Evolutionary conservation across 768 basidiomycete genomes (phyloP), one percentile per base, ranked within the genome.

Genomic region (Candolleomyces aberdarensis): DNA sequence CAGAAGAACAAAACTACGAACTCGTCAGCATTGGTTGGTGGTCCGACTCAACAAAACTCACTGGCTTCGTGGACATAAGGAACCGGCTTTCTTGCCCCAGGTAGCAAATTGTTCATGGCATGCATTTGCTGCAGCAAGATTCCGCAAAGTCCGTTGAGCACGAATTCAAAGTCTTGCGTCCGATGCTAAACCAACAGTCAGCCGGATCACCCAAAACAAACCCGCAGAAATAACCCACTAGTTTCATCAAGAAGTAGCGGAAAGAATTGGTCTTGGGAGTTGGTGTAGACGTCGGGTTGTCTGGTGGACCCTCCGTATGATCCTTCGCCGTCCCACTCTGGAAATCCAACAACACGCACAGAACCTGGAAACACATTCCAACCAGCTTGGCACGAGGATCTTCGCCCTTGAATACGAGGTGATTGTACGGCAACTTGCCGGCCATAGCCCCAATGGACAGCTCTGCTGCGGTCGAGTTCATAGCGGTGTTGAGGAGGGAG

Each of bases 381-480:
- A 94, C 86, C 49, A 96, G 83, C 14, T 81, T 86, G 4, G 84
- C 80, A 67, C 87, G 79, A 2, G 88, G 77, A 66, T 96, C 94
- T 66, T 93, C 92, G n/a, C 88, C 88, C 69, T 94, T 95, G 68
- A 91, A 91, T 17, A 94, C 88, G 9, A 94, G 82, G 70, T 96
- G 93, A 65, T 94, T 94, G 70, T 95, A 96, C 0, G 93, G 94
- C 29, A 94, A 74, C 66, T 86, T 90, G 29, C 89, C 89, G 0
- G 91, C 85, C 74, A 92, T 85, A 22, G 84, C 80, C 26, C 84
- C 86, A 56, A 92, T 84, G n/a, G 55, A 51, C 13, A 78, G 83
- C 47, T 75, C 75, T 49, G 73, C 80, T 22, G 77, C 78, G 40
- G 85, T 73, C 0, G 88, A 84, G 72, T 89, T 92, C 82, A 92